A percentile compares a stretch with the other conserved stretches of the same genome.
phyloP scores from a whole-genome alignment of 2,329 filamentous ascomycete genomes.

The Fusarium haematococcum region DNA sequence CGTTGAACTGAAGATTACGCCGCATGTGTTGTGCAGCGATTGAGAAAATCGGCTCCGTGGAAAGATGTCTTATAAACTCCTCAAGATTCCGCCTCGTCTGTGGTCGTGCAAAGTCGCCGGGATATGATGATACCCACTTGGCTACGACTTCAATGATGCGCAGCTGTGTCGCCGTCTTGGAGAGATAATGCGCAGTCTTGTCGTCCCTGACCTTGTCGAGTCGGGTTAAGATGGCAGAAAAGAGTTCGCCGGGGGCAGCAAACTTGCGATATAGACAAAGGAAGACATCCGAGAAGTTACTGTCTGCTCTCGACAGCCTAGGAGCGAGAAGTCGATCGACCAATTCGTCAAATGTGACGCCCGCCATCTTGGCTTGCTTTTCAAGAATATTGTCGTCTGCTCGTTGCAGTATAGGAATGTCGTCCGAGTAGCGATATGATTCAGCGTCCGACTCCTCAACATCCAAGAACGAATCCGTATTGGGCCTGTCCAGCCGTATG shows the following conservation, averaged over 20 bases:
- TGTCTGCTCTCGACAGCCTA: slow-evolving; percentile 86
- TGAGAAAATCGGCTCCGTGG: slow-evolving; percentile 83
- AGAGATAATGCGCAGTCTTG: slow-evolving; percentile 75
- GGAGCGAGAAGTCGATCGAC: slow-evolving; percentile 88
- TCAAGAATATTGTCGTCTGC: slow-evolving; percentile 71
- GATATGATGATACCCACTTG: slow-evolving; percentile 90
- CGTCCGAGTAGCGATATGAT: slow-evolving; percentile 73
- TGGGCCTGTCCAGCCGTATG: slow-evolving; percentile 62
- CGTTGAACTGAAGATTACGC: slow-evolving; percentile 76
- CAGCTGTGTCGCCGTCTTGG: slow-evolving; percentile 83
- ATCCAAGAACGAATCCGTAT: slow-evolving; percentile 70
- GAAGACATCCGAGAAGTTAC: slow-evolving; percentile 89
- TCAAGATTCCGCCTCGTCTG: slow-evolving; percentile 78
- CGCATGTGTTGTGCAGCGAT: slow-evolving; percentile 88
- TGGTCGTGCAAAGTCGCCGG: slow-evolving; percentile 89
- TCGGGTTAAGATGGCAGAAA: slow-evolving; percentile 81
- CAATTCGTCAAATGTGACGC: slow-evolving; percentile 74
- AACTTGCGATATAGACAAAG: slow-evolving; percentile 96
- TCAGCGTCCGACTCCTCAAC: slow-evolving; percentile 78
- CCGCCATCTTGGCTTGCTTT: slow-evolving; percentile 61
- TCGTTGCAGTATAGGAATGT: slow-evolving; percentile 74
- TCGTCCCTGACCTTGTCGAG: slow-evolving; percentile 79
- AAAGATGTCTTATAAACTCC: slow-evolving; percentile 80
- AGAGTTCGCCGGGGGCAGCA: slow-evolving; percentile 81
- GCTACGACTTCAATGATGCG: slow-evolving; percentile 86